Evolutionary conservation across 495 filamentous ascomycete genomes (phyloP).

Genomic region (Cetradonia linearis): DNA sequence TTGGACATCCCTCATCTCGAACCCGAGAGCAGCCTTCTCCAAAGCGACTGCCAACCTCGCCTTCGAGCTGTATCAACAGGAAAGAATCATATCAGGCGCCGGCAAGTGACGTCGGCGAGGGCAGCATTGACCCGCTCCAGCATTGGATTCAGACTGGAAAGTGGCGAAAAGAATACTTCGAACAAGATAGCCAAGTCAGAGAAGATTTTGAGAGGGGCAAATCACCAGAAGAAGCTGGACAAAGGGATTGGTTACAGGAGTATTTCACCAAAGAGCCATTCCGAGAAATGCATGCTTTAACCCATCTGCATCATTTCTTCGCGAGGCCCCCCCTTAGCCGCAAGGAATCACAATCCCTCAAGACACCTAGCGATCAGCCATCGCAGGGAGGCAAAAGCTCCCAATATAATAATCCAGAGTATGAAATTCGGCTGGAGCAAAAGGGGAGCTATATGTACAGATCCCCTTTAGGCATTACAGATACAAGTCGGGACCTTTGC

Average conservation of each 20-base stretch:
- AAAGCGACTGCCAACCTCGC: constrained; percentile 14
- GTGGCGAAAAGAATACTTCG: constrained; percentile 19
- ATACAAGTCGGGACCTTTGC: constrained; percentile 26
- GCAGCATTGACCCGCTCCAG: constrained; percentile 4
- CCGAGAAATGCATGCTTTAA: neutral
- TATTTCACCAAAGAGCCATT: constrained; percentile 24
- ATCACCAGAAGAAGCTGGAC: constrained; percentile 13
- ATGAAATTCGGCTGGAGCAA: constrained; percentile 28
- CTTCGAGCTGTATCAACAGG: neutral
- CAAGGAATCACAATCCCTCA: neutral
- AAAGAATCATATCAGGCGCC: neutral
- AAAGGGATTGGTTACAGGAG: constrained; percentile 3
- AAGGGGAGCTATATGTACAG: constrained; percentile 35
- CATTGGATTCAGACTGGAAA: constrained; percentile 10
- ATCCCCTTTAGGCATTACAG: constrained; percentile 27
- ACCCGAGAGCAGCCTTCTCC: constrained; percentile 18
- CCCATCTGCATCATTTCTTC: neutral
- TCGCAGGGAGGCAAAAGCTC: constrained; percentile 28
- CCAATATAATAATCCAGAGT: constrained; percentile 31
- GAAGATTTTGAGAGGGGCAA: constrained; percentile 20
- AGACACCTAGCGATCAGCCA: neutral
- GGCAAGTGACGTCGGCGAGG: constrained; percentile 3
- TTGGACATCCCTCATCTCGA: constrained; percentile 12
- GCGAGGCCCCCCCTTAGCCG: neutral
- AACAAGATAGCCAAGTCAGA: constrained; percentile 15